These are phyloP conservation scores for Bonnemaisonia californica DNA, from an alignment of 31 red algal species.

Conservation along the genomic window DNA sequence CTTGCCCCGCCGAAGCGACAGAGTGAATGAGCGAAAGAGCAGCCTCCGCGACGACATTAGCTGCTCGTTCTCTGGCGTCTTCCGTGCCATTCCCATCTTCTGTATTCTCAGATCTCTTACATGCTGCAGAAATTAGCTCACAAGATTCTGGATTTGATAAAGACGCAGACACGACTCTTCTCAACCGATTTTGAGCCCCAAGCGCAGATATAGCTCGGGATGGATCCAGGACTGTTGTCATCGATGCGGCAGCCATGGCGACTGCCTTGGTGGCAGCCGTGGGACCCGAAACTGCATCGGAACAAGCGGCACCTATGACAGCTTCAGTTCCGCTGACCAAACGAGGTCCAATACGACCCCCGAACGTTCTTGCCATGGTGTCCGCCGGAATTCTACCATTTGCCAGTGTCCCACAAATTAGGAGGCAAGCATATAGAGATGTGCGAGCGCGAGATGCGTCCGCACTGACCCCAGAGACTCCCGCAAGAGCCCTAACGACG, in stretches of 20 bases:
- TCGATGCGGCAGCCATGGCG: slow-evolving; percentile 47
- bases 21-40: slow-evolving; percentile 65
- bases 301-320: slow-evolving; percentile 50
- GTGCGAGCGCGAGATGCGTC: slow-evolving; percentile 60
- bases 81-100: neutral
- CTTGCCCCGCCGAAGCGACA: slow-evolving; percentile 50
- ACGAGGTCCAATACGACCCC: slow-evolving; percentile 47
- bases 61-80: slow-evolving; percentile 35
- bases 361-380: slow-evolving; percentile 44
- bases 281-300: slow-evolving; percentile 56
- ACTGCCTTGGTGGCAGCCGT: slow-evolving; percentile 52
- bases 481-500: slow-evolving; percentile 59
- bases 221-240: slow-evolving; percentile 51
- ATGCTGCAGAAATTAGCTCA: slow-evolving; percentile 28
- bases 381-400: slow-evolving; percentile 43
- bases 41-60: slow-evolving; percentile 57
- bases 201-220: slow-evolving; percentile 49
- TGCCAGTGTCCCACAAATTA: slow-evolving; percentile 51
- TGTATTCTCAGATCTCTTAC: neutral
- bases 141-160: slow-evolving; percentile 24
- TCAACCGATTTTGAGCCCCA: slow-evolving; percentile 56
- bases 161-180: slow-evolving; percentile 38
- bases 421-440: slow-evolving; percentile 60
- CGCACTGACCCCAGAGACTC: slow-evolving; percentile 34
- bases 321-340: slow-evolving; percentile 64